phyloP scores from a whole-genome alignment of 2,329 filamentous ascomycete species.

The Diaporthe citrichinensis region DNA sequence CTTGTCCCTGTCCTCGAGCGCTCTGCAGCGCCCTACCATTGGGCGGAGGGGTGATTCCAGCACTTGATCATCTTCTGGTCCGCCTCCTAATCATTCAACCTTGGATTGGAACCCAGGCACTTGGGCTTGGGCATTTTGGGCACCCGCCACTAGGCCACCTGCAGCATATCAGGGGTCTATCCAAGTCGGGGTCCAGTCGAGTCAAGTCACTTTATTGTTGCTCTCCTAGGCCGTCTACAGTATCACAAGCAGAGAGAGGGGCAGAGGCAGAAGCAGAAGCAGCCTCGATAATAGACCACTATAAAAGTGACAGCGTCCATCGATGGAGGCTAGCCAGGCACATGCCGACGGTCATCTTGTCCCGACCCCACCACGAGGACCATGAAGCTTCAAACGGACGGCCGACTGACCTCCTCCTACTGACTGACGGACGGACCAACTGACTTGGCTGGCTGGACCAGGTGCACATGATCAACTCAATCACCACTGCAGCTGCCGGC shows the following conservation, averaged over 20 bases:
- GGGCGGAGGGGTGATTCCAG: conserved; percentile 19
- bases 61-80: conserved; percentile 26
- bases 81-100: conserved; percentile 11
- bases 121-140: conserved; percentile 10
- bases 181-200: conserved; percentile 20
- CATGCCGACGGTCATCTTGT: conserved; percentile 7
- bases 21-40: not conserved
- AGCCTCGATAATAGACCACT: not conserved
- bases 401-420: not conserved
- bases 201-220: conserved; percentile 11
- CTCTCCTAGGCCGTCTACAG: not conserved
- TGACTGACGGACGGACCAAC: not conserved
- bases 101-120: not conserved
- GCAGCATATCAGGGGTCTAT: conserved; percentile 19
- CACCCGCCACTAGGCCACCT: conserved; percentile 23
- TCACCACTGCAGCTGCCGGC: not conserved
- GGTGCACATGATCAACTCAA: not conserved
- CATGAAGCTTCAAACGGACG: not conserved
- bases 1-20: conserved; percentile 23
- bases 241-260: not conserved
- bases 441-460: conserved; percentile 5
- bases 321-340: conserved; percentile 1
- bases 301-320: not conserved
- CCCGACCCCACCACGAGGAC: conserved; percentile 10
- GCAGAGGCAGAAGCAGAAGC: not conserved